Base-by-base conservation (phyloP, 2,329 filamentous ascomycete species). In the Talaromyces sp. region DNA sequence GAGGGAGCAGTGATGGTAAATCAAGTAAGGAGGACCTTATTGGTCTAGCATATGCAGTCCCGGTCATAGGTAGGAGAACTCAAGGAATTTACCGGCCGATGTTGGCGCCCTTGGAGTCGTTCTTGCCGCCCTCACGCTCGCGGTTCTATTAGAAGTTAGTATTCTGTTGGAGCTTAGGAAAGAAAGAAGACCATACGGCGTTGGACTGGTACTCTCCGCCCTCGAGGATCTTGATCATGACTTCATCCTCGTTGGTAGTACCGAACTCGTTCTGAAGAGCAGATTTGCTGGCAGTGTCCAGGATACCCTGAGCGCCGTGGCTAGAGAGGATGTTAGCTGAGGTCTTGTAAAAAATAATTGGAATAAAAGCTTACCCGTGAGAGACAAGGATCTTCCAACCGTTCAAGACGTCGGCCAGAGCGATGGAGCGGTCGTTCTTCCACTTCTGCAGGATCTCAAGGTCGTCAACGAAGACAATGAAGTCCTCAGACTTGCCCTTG, bases 311-410 rank as follows among this genome's bases (percentile, higher is more conserved):
- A 40, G 84, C 85, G 61, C 93, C 93, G 72, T 96, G 91, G 74
- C 91, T 96, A 24, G 33, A 16, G 13, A n/a, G 3, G 9, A 30
- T n/a, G 48, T 58, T 46, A 56, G 37, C 10, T 41, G 41, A 10
- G 11, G n/a, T 3, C 33, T 36, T 17, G 22, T 2, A 22, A 19
- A 20, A 10, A 3, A 10, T 10, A 33, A 35, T 45, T 16, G 17
- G n/a, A 6, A 27, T 19, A 3, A 13, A 47, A 51, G 79, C 89
- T 78, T 82, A 97, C 92, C 87, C 89, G 80, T 95, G 89, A 32
- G 91, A 96, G 39, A 88, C 79, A 68, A 96, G 96, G 68, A 99
- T 81, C 82, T 96, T 90, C 82, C 90, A 97, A 7, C 88, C 82
- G 53, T 87, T 90, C 51, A 97, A 83, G 51, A 99, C 92, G 67